Evolutionary conservation across 73 alveolate genomes (phyloP).

Genomic region (Uronychia binucleata): DNA sequence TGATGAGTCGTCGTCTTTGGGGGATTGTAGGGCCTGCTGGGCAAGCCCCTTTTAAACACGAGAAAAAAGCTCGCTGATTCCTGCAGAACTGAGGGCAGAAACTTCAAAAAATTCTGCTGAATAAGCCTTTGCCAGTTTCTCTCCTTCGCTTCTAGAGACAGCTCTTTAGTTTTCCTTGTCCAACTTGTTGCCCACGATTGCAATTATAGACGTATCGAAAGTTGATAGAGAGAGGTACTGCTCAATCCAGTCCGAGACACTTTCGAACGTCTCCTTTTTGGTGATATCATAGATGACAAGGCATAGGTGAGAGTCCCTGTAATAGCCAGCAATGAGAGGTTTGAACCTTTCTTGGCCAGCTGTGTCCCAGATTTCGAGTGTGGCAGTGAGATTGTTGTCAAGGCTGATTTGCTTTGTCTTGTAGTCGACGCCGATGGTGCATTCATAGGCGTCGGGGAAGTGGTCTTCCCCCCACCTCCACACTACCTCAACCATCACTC

Average conservation of each 20-base stretch:
- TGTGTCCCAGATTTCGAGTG: conserved; percentile 59
- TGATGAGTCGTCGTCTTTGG: neutral
- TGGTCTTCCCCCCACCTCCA: conserved; percentile 61
- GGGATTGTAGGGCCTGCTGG: neutral
- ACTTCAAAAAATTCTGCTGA: neutral
- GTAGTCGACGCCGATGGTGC: conserved; percentile 89
- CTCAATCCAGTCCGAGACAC: conserved; percentile 60
- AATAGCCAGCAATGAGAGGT: conserved; percentile 46
- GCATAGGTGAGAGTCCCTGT: conserved; percentile 59
- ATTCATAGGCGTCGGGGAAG: conserved; percentile 55
- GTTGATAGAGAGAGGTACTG: conserved; percentile 31
- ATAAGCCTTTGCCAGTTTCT: neutral
- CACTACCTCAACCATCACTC: too few species aligned
- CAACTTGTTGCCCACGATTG: conserved; percentile 17
- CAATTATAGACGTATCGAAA: conserved; percentile 22
- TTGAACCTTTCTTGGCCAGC: conserved; percentile 69
- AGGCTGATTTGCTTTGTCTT: conserved; percentile 65
- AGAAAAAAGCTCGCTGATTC: neutral
- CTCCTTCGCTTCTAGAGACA: conserved; percentile 1
- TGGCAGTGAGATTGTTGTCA: conserved; percentile 1
- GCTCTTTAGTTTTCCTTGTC: neutral
- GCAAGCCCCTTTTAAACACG: neutral
- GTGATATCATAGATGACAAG: conserved; percentile 67
- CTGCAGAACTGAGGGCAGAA: neutral
- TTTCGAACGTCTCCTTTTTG: conserved; percentile 35